Percentiles rank a stretch among this genome's conserved stretches.
These are phyloP conservation scores for Russula brevipes DNA, from an alignment of 768 basidiomycete species.

Conservation along the genomic window DNA sequence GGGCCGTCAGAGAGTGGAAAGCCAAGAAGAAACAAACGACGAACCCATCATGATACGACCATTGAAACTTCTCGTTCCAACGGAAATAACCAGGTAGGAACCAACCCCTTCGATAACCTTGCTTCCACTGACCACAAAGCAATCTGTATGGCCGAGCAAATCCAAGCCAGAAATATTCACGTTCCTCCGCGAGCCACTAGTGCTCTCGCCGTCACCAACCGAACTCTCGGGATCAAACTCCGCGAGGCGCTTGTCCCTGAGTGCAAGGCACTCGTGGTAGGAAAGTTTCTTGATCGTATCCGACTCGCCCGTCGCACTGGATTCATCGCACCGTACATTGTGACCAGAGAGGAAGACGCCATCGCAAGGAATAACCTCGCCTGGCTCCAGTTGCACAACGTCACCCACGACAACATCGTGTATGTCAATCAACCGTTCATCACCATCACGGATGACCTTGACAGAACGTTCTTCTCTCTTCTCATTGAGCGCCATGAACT, in stretches of 20 bases:
- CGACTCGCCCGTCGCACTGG: conserved; percentile 93
- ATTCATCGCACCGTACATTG: conserved; percentile 93
- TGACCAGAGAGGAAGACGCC: conserved; percentile 91
- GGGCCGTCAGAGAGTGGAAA: not conserved
- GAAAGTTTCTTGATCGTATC: conserved; percentile 88
- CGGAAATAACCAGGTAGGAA: conserved; percentile 84
- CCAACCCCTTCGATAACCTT: conserved; percentile 96
- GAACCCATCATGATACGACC: conserved; percentile 97
- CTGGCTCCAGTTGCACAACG: conserved; percentile 85
- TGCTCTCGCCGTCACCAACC: conserved; percentile 24
- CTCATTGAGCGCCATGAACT: conserved; percentile 88
- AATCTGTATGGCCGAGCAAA: conserved; percentile 63
- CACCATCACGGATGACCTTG: conserved; percentile 48
- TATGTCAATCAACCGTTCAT: conserved; percentile 30
- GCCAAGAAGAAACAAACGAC: conserved; percentile 29
- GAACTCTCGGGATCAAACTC: conserved; percentile 9
- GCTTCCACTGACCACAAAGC: conserved; percentile 85
- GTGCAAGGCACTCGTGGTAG: conserved; percentile 65
- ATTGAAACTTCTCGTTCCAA: conserved; percentile 90
- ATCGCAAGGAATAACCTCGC: conserved; percentile 94
- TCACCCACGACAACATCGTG: conserved; percentile 94
- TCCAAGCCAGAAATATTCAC: conserved; percentile 27
- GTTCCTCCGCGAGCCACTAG: conserved; percentile 27
- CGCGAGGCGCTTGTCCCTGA: conserved; percentile 33
- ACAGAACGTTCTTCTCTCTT: conserved; percentile 93